Percentiles rank a stretch among this genome's conserved stretches.
These are phyloP conservation scores for Isoetes engelmannii DNA, from an alignment of 83 land plant species.

Conservation along the genomic window DNA sequence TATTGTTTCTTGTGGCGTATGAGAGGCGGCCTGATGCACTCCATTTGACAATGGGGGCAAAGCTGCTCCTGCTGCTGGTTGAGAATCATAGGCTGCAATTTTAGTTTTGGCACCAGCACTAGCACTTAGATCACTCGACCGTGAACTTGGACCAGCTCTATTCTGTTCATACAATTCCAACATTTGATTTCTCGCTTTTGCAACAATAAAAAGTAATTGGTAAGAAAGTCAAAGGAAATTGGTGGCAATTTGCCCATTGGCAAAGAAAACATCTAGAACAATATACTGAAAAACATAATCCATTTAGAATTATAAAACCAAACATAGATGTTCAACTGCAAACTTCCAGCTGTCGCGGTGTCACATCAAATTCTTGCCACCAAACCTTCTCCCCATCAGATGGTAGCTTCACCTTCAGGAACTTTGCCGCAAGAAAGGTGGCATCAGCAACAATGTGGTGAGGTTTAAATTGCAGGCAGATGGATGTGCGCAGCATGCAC, in stretches of 20 bases:
- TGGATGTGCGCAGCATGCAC: constrained; percentile 37
- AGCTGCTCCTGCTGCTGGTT: no score
- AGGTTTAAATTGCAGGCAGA: constrained; percentile 37
- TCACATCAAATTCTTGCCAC: constrained; percentile 62
- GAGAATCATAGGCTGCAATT: no score
- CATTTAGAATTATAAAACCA: not conserved
- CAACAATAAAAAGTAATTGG: constrained; percentile 15
- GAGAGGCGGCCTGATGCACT: no score
- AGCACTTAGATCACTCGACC: constrained; percentile 52
- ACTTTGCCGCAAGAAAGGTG: constrained; percentile 36
- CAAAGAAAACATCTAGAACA: not conserved
- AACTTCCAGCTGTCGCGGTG: constrained; percentile 90
- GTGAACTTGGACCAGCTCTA: constrained; percentile 35
- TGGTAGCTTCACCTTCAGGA: constrained; percentile 42
- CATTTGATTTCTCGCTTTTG: constrained; percentile 96
- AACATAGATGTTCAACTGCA: constrained; percentile 6
- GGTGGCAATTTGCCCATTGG: no score
- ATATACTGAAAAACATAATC: not conserved
- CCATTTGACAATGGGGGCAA: no score
- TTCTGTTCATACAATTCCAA: constrained; percentile 88
- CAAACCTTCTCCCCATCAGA: constrained; percentile 36
- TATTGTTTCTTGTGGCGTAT: no score
- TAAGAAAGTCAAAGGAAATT: no score
- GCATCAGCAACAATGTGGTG: constrained; percentile 41
- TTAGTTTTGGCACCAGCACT: constrained; percentile 19